These are phyloP conservation scores for Colletotrichum cordylinicola DNA, from an alignment of 2,329 filamentous ascomycete genomes.

Conservation along the genomic window DNA sequence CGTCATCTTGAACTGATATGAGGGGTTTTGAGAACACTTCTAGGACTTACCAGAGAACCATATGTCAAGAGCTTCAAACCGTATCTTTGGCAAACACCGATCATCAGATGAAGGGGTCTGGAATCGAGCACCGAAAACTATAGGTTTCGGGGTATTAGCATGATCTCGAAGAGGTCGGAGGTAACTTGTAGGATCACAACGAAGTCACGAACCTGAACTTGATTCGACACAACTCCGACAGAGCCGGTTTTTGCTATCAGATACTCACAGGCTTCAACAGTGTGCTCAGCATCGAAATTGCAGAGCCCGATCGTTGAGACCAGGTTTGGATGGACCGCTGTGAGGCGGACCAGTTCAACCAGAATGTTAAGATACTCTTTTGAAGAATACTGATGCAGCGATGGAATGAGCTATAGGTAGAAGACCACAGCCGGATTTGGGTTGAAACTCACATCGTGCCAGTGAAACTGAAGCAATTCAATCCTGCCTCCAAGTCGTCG, in stretches of 20 bases:
- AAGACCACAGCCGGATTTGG: not conserved
- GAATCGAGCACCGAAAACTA: constrained; percentile 3
- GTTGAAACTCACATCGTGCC: constrained; percentile 35
- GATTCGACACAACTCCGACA: not conserved
- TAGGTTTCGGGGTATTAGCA: not conserved
- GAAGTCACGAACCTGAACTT: not conserved
- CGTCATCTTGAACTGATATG: not conserved
- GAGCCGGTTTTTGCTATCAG: constrained; percentile 2
- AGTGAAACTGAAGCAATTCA: constrained; percentile 41
- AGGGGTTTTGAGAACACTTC: too few species aligned
- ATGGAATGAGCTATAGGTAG: not conserved
- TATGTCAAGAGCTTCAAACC: not conserved
- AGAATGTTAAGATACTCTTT: not conserved
- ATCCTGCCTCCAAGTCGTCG: constrained; percentile 35
- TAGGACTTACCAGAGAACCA: not conserved
- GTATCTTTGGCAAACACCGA: not conserved
- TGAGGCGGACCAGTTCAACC: not conserved
- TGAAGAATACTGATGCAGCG: not conserved
- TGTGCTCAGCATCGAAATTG: constrained; percentile 7
- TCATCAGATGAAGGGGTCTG: constrained; percentile 1
- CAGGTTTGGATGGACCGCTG: not conserved
- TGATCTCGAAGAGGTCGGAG: not conserved
- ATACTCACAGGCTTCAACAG: constrained; percentile 1
- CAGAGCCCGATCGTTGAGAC: constrained; percentile 2
- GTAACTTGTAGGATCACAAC: not conserved